A percentile compares a stretch with the other conserved stretches of the same genome.
These are phyloP conservation scores for Isoetes taiwanensis DNA, from an alignment of 75 land plant genomes.

Conservation along the genomic window DNA sequence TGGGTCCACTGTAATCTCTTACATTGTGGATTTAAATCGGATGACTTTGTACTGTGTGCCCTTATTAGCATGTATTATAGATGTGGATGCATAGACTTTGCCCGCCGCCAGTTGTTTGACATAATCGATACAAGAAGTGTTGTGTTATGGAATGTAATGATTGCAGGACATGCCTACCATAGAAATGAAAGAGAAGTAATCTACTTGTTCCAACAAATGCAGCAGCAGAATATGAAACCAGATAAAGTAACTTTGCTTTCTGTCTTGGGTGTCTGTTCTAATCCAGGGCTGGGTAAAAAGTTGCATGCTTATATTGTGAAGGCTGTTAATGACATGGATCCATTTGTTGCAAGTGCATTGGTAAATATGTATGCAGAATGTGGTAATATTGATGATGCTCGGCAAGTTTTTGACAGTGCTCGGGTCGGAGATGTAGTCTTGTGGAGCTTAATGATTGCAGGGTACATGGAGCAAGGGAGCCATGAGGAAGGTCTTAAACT, in stretches of 20 bases:
- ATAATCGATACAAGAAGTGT: slow-evolving; percentile 31
- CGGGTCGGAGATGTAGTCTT: slow-evolving; percentile 20
- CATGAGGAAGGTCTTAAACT: slow-evolving; percentile 9
- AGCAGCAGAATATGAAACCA: too few species aligned
- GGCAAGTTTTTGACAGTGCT: slow-evolving; percentile 22
- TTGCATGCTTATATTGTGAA: slow-evolving; percentile 31
- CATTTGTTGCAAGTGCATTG: slow-evolving; percentile 27
- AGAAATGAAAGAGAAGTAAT: slow-evolving; percentile 29
- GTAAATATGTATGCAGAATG: slow-evolving; percentile 50
- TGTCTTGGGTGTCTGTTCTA: too few species aligned
- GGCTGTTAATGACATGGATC: slow-evolving; percentile 11
- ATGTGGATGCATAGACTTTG: slow-evolving; percentile 22
- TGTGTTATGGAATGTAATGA: slow-evolving; percentile 42
- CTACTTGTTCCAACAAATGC: too few species aligned
- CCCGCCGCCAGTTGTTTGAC: slow-evolving; percentile 14
- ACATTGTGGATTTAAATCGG: too few species aligned
- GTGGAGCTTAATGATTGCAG: slow-evolving; percentile 47
- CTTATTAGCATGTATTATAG: slow-evolving; percentile 32
- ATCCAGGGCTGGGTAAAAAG: slow-evolving; percentile 16
- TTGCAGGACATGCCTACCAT: slow-evolving; percentile 23
- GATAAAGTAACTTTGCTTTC: too few species aligned
- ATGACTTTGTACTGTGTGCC: slow-evolving; percentile 33
- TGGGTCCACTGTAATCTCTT: too few species aligned
- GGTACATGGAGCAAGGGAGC: slow-evolving; percentile 20
- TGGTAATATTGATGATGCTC: slow-evolving; percentile 26